Evolutionary conservation across 2,329 filamentous ascomycete genomes (phyloP).

Genomic region (Teratosphaeria gauchensis): DNA sequence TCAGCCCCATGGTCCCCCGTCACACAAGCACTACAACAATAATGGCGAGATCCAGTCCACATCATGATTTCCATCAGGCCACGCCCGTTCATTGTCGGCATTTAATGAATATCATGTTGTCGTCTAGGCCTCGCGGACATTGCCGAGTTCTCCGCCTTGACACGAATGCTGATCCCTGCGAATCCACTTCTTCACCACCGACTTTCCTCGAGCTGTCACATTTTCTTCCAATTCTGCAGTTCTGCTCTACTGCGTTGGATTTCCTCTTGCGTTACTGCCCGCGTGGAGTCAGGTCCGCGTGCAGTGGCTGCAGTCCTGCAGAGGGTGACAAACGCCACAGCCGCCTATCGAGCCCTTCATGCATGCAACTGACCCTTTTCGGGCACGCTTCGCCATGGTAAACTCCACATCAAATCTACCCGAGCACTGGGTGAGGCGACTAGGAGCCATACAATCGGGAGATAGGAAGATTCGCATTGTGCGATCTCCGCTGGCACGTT

Average conservation of each 20-base stretch:
- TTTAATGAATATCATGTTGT: neutral
- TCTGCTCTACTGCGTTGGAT: neutral
- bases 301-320: neutral
- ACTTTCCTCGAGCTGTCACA: neutral
- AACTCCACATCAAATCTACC: neutral
- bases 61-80: neutral
- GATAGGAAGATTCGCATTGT: neutral
- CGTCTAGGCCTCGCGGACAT: neutral
- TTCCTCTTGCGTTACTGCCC: no score
- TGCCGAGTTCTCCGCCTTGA: neutral
- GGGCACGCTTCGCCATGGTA: neutral
- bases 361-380: neutral
- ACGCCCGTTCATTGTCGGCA: no score
- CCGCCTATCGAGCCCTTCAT: no score
- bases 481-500: neutral
- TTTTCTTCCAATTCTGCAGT: neutral
- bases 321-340: neutral
- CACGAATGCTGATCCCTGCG: neutral
- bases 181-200: neutral
- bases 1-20: neutral
- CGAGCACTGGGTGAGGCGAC: neutral
- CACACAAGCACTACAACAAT: neutral
- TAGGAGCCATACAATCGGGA: neutral
- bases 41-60: neutral
- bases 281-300: neutral